A percentile compares a stretch with the other conserved stretches of the same genome.
phyloP scores from a whole-genome alignment of 345 rosid genomes.

The Limnanthes douglasii region DNA sequence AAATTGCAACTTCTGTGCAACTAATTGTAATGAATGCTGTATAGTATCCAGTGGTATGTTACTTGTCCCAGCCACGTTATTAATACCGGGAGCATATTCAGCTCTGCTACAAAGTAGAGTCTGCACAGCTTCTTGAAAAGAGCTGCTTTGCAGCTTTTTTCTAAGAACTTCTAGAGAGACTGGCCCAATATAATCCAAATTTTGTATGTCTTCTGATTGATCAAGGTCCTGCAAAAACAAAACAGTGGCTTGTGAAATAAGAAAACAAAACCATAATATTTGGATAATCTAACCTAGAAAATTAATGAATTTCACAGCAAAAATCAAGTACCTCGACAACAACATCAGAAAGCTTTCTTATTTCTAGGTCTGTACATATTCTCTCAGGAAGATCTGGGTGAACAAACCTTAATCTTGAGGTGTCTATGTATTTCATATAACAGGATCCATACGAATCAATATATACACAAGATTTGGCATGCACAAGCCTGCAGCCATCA shows the following conservation, averaged over 20 bases:
- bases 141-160: conserved; percentile 44
- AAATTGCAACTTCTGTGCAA: conserved; percentile 59
- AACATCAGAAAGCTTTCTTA: conserved; percentile 77
- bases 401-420: conserved; percentile 64
- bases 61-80: conserved; percentile 8
- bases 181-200: conserved; percentile 43
- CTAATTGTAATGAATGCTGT: conserved; percentile 32
- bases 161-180: conserved; percentile 30
- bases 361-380: conserved; percentile 50
- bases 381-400: conserved; percentile 68
- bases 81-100: conserved; percentile 13
- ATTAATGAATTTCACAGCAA: background rate
- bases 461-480: conserved; percentile 58
- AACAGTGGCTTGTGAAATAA: conserved; percentile 1
- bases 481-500: conserved; percentile 86
- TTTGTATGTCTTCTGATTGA: conserved; percentile 29
- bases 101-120: conserved; percentile 29
- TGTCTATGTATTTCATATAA: conserved; percentile 52
- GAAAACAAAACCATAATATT: conserved; percentile 2
- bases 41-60: conserved; percentile 25
- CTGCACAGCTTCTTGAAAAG: conserved; percentile 60
- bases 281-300: background rate
- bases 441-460: conserved; percentile 74
- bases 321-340: conserved; percentile 54
- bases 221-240: conserved; percentile 49